Evolutionary conservation across 2,329 filamentous ascomycete species (phyloP).

Genomic region (Ceratocystiopsis minuta): DNA sequence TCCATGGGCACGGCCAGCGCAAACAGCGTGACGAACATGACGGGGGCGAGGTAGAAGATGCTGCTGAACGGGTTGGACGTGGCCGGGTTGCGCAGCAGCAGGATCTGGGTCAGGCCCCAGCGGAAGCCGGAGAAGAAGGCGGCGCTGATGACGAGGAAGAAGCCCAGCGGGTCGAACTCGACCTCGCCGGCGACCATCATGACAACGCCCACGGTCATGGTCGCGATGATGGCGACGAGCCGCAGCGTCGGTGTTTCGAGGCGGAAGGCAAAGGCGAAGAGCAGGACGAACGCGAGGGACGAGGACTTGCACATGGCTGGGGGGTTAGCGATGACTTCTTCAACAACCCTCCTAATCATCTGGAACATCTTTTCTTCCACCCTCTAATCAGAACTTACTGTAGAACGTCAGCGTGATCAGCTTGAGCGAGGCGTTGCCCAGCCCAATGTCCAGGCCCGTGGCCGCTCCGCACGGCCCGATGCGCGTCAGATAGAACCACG

Average conservation of each 20-base stretch:
- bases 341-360: no score
- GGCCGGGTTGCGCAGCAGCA: constrained; percentile 81
- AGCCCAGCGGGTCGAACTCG: constrained; percentile 71
- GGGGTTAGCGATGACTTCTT: neutral
- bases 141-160: constrained; percentile 79
- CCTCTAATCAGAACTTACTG: constrained; percentile 32
- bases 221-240: constrained; percentile 68
- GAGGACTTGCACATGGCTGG: constrained; percentile 96
- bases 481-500: constrained; percentile 77
- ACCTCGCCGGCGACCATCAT: constrained; percentile 98
- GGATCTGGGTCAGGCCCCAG: constrained; percentile 95
- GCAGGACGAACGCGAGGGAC: constrained; percentile 78
- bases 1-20: constrained; percentile 73
- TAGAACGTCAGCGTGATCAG: constrained; percentile 96
- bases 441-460: constrained; percentile 84
- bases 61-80: constrained; percentile 93
- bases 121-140: constrained; percentile 93
- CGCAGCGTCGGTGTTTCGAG: constrained; percentile 77
- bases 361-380: neutral
- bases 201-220: constrained; percentile 84
- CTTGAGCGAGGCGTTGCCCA: constrained; percentile 89
- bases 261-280: constrained; percentile 88
- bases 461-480: constrained; percentile 84
- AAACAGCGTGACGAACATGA: constrained; percentile 81
- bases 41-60: constrained; percentile 91